phyloP scores from a whole-genome alignment of 106 monocot genomes.

The Ottelia alismoides region DNA sequence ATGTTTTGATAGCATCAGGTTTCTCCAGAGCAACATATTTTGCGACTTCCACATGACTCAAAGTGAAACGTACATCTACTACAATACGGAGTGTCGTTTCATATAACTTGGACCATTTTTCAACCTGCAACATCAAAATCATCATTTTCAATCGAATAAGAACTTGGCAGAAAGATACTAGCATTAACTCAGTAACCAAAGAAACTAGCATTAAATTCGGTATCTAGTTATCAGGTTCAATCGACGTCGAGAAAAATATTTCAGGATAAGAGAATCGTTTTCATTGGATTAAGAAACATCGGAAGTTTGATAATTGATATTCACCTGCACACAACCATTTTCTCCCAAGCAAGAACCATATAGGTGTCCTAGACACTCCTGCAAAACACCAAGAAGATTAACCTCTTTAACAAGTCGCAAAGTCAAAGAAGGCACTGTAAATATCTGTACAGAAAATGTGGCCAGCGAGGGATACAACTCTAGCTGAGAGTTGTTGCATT shows the following conservation, averaged over 20 bases:
- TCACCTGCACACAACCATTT: conserved; percentile 40
- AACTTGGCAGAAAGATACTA: no score
- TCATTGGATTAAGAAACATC: no score
- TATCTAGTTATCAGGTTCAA: no score
- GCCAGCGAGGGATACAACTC: conserved; percentile 39
- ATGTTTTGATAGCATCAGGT: conserved; percentile 48
- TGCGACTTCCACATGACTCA: conserved; percentile 55
- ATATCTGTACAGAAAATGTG: conserved; percentile 85
- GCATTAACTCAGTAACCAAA: no score
- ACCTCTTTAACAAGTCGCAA: conserved; percentile 42
- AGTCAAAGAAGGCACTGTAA: conserved; percentile 78
- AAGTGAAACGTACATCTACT: conserved; percentile 60
- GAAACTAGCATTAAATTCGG: no score
- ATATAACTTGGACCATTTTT: conserved; percentile 40
- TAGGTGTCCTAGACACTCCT: conserved; percentile 39
- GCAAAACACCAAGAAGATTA: conserved; percentile 30
- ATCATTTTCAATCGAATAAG: no score
- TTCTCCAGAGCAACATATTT: conserved; percentile 43
- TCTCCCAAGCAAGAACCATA: conserved; percentile 28
- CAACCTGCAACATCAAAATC: conserved; percentile 56
- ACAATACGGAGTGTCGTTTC: conserved; percentile 39
- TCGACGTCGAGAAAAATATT: no score
- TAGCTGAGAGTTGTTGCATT: conserved; percentile 13
- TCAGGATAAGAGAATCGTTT: no score
- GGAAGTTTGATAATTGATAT: no score